These are phyloP conservation scores for Eimeria sp. DNA, from an alignment of 169 alveolate species.

Conservation along the genomic window DNA sequence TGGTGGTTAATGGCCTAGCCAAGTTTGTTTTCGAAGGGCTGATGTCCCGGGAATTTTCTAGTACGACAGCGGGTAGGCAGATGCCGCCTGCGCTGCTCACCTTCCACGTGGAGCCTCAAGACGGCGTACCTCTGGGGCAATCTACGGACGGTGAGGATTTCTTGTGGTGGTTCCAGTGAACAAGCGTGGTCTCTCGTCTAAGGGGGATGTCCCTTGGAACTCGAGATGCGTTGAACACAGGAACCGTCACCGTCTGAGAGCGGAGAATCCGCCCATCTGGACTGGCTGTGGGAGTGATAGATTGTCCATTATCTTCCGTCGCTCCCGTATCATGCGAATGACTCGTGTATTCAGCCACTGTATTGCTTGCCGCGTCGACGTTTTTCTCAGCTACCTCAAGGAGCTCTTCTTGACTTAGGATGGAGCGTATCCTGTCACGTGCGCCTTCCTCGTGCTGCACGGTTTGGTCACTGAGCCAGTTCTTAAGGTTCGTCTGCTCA, in stretches of 20 bases:
- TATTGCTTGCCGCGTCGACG: not conserved
- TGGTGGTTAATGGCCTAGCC: not conserved
- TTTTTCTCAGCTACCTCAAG: not conserved
- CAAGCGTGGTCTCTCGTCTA: conserved; percentile 8
- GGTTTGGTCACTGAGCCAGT: not conserved
- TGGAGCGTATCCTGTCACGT: conserved; percentile 6
- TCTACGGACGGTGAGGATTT: conserved; percentile 6
- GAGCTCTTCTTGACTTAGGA: conserved; percentile 26
- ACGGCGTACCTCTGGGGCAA: conserved; percentile 72
- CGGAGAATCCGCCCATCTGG: not conserved
- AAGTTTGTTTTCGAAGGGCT: not conserved
- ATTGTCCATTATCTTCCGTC: not conserved
- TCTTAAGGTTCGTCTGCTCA: not conserved
- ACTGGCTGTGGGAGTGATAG: not conserved
- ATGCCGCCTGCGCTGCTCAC: conserved; percentile 74
- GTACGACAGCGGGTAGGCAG: conserved; percentile 4
- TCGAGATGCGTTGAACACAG: not conserved
- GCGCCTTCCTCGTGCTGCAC: not conserved
- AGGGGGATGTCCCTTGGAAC: conserved; percentile 2
- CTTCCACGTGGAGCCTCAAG: conserved; percentile 68
- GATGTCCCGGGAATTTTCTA: not conserved
- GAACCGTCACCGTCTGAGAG: conserved; percentile 15
- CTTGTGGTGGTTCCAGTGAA: not conserved
- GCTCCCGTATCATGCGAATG: not conserved
- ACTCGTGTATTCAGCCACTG: not conserved